A percentile compares a stretch with the other conserved stretches of the same genome.
These are phyloP conservation scores for Saturnispora ahearnii DNA, from an alignment of 805 yeast species.

Conservation along the genomic window DNA sequence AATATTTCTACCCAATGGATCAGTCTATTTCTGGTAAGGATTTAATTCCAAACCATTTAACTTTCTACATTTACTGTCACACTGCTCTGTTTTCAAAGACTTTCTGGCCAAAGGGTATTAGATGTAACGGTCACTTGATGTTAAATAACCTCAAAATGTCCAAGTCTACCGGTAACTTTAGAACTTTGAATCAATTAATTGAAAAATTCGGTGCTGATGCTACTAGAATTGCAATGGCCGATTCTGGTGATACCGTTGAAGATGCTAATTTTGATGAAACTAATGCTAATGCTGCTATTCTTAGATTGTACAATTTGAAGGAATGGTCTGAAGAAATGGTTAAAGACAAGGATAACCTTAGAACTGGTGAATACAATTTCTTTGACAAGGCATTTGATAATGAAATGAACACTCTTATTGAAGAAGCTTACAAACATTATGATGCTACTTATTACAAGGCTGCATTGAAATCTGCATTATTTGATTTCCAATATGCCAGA, in stretches of 20 bases:
- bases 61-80: conserved; percentile 89
- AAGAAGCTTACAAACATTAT: conserved; percentile 64
- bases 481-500: conserved; percentile 91
- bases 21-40: conserved; percentile 91
- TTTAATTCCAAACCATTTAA: conserved; percentile 92
- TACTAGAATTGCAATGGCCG: conserved; percentile 93
- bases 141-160: conserved; percentile 97
- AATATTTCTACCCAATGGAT: conserved; percentile 93
- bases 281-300: conserved; percentile 93
- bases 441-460: conserved; percentile 69
- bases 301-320: conserved; percentile 82
- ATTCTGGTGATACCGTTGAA: conserved; percentile 95
- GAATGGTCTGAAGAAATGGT: conserved; percentile 90
- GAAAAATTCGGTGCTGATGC: conserved; percentile 97
- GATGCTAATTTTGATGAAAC: conserved; percentile 97
- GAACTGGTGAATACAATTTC: conserved; percentile 54
- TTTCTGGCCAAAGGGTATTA: conserved; percentile 89
- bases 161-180: conserved; percentile 93
- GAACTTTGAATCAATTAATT: conserved; percentile 78
- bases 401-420: conserved; percentile 80
- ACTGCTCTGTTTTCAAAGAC: conserved; percentile 86
- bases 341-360: conserved; percentile 38
- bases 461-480: conserved; percentile 84
- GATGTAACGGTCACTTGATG: conserved; percentile 92
- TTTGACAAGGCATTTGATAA: conserved; percentile 87